Conservation (phyloP, 352 stramenopile genomes). For the Phytopythium aichiense region DNA sequence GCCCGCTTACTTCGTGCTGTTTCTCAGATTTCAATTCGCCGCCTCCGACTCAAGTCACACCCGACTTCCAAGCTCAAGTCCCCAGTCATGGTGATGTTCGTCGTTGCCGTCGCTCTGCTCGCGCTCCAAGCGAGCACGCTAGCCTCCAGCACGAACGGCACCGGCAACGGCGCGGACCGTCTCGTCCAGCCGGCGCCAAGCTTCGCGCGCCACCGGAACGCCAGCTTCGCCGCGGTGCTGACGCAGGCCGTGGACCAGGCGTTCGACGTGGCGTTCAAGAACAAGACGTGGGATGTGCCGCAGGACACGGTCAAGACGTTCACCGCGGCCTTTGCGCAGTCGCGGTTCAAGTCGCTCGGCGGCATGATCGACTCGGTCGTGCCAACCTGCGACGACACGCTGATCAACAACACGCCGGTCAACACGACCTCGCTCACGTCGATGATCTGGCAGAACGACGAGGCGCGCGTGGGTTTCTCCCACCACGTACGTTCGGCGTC, state of each 20-base stretch:
- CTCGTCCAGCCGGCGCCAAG: constrained; percentile 5
- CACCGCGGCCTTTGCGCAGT: constrained; percentile 14
- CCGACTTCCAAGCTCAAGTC: background rate
- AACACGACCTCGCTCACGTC: constrained; percentile 17
- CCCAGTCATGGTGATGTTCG: background rate
- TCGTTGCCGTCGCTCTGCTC: background rate
- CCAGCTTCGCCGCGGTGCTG: constrained; percentile 8
- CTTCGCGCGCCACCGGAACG: constrained; percentile 11
- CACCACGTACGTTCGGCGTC: constrained; percentile 15
- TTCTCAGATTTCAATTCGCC: background rate
- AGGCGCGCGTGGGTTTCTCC: constrained; percentile 28
- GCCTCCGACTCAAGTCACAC: background rate
- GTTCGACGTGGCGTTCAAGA: constrained; percentile 15
- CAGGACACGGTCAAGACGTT: constrained; percentile 25
- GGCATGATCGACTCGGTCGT: constrained; percentile 21
- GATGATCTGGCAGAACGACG: constrained; percentile 16
- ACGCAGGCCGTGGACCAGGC: constrained; percentile 8
- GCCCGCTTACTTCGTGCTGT: background rate
- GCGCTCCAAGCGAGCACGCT: background rate
- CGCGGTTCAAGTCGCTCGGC: constrained; percentile 17
- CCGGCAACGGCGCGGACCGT: background rate
- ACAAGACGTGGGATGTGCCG: constrained; percentile 18
- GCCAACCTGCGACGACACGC: constrained; percentile 10
- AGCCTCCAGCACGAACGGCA: background rate
- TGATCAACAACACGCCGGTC: constrained; percentile 11